Evolutionary conservation across 495 filamentous ascomycete species (phyloP).

Genomic region (Lasiosphaeria miniovina): DNA sequence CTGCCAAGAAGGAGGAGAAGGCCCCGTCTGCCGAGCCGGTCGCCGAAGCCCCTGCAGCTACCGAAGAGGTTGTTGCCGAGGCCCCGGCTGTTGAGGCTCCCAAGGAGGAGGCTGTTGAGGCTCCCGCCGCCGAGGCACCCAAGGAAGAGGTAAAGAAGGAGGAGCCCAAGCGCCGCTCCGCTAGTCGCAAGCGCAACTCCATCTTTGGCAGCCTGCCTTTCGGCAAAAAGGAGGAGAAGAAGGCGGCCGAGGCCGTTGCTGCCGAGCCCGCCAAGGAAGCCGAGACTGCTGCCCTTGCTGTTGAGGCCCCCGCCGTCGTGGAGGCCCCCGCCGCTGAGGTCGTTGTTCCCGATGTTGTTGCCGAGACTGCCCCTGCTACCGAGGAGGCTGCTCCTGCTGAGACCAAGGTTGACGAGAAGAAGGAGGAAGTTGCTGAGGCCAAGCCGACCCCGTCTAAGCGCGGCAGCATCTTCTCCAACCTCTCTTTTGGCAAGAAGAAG

Average conservation of each 20-base stretch:
- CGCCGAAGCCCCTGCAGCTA: slow-evolving; percentile 32
- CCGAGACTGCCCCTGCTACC: slow-evolving; percentile 29
- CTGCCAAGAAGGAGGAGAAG: slow-evolving; percentile 48
- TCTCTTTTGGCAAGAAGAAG: slow-evolving; percentile 55
- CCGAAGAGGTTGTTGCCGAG: slow-evolving; percentile 40
- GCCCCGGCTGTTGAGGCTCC: slow-evolving; percentile 30
- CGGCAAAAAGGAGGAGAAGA: slow-evolving; percentile 70
- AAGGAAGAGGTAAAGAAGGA: slow-evolving; percentile 47
- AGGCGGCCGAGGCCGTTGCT: slow-evolving; percentile 37
- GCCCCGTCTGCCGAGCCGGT: slow-evolving; percentile 31
- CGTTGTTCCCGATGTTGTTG: slow-evolving; percentile 33
- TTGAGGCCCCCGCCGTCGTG: slow-evolving; percentile 24
- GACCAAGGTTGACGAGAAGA: slow-evolving; percentile 37
- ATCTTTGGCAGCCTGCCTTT: slow-evolving; percentile 66
- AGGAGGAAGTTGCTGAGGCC: slow-evolving; percentile 29
- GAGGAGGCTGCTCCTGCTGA: slow-evolving; percentile 29
- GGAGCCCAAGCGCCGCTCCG: slow-evolving; percentile 63
- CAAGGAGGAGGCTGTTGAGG: slow-evolving; percentile 45
- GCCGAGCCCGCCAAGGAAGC: slow-evolving; percentile 41
- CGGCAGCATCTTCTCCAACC: slow-evolving; percentile 51
- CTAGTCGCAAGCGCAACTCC: slow-evolving; percentile 81
- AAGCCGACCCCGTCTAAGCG: slow-evolving; percentile 39
- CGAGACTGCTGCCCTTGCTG: slow-evolving; percentile 34
- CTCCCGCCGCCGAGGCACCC: slow-evolving; percentile 24
- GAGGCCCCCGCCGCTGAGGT: slow-evolving; percentile 30